These are phyloP conservation scores for Cystofilobasidium ferigula DNA, from an alignment of 768 basidiomycete species.

Conservation along the genomic window DNA sequence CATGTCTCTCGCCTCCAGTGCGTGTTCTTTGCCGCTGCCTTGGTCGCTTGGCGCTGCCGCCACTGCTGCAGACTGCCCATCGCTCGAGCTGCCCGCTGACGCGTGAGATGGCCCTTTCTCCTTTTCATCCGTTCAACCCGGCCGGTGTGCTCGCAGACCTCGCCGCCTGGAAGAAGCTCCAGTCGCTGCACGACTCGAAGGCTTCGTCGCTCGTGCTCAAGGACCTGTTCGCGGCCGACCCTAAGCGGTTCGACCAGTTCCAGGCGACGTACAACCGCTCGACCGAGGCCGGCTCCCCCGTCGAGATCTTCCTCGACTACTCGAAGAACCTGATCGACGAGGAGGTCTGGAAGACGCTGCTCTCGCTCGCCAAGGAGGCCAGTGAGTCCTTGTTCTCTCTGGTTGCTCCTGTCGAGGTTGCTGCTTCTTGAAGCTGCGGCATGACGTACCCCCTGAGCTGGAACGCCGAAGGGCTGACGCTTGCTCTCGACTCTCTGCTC, in stretches of 20 bases:
- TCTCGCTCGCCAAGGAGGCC: slow-evolving; percentile 74
- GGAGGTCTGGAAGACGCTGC: slow-evolving; percentile 64
- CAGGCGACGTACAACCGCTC: slow-evolving; percentile 49
- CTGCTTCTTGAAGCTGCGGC: too few species aligned
- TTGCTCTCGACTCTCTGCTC: not conserved
- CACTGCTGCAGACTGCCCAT: not conserved
- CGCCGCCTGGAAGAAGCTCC: slow-evolving; percentile 78
- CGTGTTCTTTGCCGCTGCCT: not conserved
- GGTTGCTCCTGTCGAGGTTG: too few species aligned
- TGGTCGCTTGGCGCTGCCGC: not conserved
- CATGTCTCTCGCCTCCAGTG: slow-evolving; percentile 27
- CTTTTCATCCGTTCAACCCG: not conserved
- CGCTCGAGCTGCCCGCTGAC: not conserved
- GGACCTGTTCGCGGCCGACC: slow-evolving; percentile 84
- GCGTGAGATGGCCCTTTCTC: not conserved
- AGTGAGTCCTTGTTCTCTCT: slow-evolving; percentile 8
- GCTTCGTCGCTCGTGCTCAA: slow-evolving; percentile 70
- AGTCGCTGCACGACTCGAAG: slow-evolving; percentile 58
- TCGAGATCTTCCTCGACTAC: slow-evolving; percentile 84
- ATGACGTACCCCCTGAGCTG: not conserved
- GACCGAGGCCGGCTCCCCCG: slow-evolving; percentile 47
- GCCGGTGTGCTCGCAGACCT: slow-evolving; percentile 53
- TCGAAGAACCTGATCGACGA: slow-evolving; percentile 92
- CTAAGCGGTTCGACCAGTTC: slow-evolving; percentile 63
- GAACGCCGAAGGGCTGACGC: not conserved